Evolutionary conservation across 306 rosid species (phyloP), one percentile per base, ranked within the genome.

Genomic region (Quercus wislizeni): DNA sequence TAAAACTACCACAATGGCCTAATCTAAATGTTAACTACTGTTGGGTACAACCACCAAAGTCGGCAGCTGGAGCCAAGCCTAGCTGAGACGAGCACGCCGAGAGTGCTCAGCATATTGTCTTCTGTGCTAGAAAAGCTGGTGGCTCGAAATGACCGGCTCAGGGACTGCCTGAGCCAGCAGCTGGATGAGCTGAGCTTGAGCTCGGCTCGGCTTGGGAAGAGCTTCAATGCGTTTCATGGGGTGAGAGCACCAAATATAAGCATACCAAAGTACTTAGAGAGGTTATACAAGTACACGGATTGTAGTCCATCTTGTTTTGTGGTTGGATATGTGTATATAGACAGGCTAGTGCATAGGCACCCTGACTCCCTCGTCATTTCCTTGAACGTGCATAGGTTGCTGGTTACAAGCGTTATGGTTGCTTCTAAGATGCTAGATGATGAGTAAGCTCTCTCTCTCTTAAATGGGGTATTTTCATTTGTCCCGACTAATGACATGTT

Each of bases 391-490:
- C 99, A 95, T 80, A 84, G 99, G 38, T 72, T 95, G 81, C 84
- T 93, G 21, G 91, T 93, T 76, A 90, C 99, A 23, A 81, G 92
- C 70, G 76, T 90, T 76, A 87, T 95, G 98, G 87, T 95, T 19
- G 99, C 99, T 80, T 92, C 99, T 72, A 95, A 95, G 92, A 86
- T 91, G 88, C 92, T 95, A 6, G 99, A 95, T 81, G 99, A 95
- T 73, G 94, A 79, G 99, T 93, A 83, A 95, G 97, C 72, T 33
- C 27, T 86, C 82, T 52, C 73, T 46, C 65, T 77, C 14, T 8
- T 56, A 59, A 59, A 62, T 71, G 43, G 59, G 68, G 6, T 11
- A 3, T 65, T 63, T 12, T 8, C 5, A 6, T 23, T 4, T 69
- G 43, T 17, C 30, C 46, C 46, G 8, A 41, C 46, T 41, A 0